Percentiles rank a stretch among this genome's conserved stretches.
phyloP scores from a whole-genome alignment of 2,329 filamentous ascomycete species.

The Stachybotrys chlorohalonatus region DNA sequence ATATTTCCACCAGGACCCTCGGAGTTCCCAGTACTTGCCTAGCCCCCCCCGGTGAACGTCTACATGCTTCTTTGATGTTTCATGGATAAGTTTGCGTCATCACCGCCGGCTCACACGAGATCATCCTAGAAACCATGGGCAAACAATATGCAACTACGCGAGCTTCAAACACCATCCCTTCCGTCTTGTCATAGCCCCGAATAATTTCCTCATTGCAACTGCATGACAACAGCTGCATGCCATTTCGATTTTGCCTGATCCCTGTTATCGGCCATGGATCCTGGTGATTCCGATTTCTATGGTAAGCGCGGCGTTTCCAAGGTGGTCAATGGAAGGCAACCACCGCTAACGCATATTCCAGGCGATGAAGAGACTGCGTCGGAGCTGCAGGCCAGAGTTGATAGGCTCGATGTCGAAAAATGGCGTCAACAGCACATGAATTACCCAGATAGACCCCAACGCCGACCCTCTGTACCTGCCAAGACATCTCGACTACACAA shows the following conservation, averaged over 20 bases:
- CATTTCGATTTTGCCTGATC: neutral
- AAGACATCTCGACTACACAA: constrained; percentile 40
- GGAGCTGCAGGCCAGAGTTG: constrained; percentile 38
- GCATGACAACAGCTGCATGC: neutral
- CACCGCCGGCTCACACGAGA: too few relatives aligned
- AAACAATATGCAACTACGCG: too few relatives aligned
- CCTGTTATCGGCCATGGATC: constrained; percentile 21
- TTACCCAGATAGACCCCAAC: constrained; percentile 16
- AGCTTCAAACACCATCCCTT: too few relatives aligned
- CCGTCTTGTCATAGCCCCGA: too few relatives aligned
- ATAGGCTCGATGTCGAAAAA: constrained; percentile 36
- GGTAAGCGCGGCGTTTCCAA: constrained; percentile 23
- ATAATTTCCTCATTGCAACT: too few relatives aligned
- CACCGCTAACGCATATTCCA: neutral
- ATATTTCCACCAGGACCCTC: too few relatives aligned
- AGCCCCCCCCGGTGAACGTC: too few relatives aligned
- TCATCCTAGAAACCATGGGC: too few relatives aligned
- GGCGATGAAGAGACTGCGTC: constrained; percentile 43
- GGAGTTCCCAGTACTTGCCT: too few relatives aligned
- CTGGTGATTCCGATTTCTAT: constrained; percentile 48
- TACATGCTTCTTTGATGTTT: too few relatives aligned
- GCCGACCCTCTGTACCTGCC: constrained; percentile 2
- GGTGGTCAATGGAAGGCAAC: neutral
- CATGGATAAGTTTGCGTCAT: too few relatives aligned
- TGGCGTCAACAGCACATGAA: constrained; percentile 28